Conservation (phyloP, 768 basidiomycete species). For the Termitomyces sp. region DNA sequence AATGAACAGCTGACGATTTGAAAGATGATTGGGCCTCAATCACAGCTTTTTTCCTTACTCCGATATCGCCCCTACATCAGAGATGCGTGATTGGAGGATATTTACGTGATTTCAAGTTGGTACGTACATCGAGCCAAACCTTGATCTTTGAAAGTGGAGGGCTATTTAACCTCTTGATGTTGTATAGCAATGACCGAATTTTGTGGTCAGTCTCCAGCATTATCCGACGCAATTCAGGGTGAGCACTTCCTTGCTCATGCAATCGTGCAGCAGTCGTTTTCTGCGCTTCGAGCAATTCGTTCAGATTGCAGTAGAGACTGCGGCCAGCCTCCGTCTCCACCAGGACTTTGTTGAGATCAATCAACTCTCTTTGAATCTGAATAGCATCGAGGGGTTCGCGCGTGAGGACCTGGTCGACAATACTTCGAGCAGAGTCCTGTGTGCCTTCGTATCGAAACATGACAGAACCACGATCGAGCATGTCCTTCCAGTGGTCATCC, state of each 20-base stretch:
- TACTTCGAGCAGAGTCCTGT: slow-evolving; percentile 8
- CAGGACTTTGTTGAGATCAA: slow-evolving; percentile 11
- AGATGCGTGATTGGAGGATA: neutral
- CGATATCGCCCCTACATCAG: neutral
- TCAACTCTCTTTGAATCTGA: slow-evolving; percentile 11
- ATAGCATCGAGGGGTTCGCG: slow-evolving; percentile 13
- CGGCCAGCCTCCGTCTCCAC: slow-evolving; percentile 14
- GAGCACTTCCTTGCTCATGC: neutral
- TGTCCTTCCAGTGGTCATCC: slow-evolving; percentile 16
- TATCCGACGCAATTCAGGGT: slow-evolving; percentile 2
- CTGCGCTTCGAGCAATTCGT: slow-evolving; percentile 8
- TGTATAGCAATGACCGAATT: slow-evolving; percentile 9
- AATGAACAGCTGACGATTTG: too few relatives aligned
- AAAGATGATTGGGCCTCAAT: too few relatives aligned
- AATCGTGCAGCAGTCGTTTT: slow-evolving; percentile 4
- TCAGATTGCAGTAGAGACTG: slow-evolving; percentile 6
- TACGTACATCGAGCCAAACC: slow-evolving; percentile 7
- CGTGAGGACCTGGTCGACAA: slow-evolving; percentile 10
- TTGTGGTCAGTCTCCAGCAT: slow-evolving; percentile 6
- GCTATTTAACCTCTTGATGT: slow-evolving; percentile 8
- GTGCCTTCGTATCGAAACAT: slow-evolving; percentile 14
- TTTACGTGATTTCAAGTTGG: neutral
- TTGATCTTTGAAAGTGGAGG: slow-evolving; percentile 9
- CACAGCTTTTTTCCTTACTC: neutral
- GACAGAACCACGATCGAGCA: slow-evolving; percentile 13